Percentiles rank a stretch among this genome's conserved stretches.
These are phyloP conservation scores for Ramularia endophylla DNA, from an alignment of 2,329 filamentous ascomycete genomes.

Conservation along the genomic window DNA sequence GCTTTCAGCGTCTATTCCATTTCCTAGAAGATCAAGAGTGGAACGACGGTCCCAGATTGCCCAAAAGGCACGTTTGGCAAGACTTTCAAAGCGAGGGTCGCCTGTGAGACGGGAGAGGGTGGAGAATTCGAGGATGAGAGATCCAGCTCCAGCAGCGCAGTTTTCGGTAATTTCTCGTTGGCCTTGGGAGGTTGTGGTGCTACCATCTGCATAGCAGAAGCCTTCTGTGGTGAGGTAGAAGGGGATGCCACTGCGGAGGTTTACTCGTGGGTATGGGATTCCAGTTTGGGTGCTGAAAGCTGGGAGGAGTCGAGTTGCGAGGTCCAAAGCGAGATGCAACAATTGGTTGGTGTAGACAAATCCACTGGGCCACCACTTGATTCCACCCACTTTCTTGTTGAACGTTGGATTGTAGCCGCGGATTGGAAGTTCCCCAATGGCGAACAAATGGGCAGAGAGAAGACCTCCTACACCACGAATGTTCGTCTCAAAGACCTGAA, in stretches of 20 bases:
- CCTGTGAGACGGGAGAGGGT: slow-evolving; percentile 83
- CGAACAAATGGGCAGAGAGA: slow-evolving; percentile 89
- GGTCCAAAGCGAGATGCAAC: slow-evolving; percentile 78
- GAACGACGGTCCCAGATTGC: slow-evolving; percentile 89
- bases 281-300: slow-evolving; percentile 90
- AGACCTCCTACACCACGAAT: slow-evolving; percentile 89
- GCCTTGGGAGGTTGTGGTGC: slow-evolving; percentile 28
- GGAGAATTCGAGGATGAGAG: slow-evolving; percentile 87
- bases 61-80: slow-evolving; percentile 92
- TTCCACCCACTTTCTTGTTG: slow-evolving; percentile 38
- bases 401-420: slow-evolving; percentile 59
- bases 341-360: slow-evolving; percentile 86
- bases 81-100: slow-evolving; percentile 78
- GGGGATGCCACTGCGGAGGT: slow-evolving; percentile 81
- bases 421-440: slow-evolving; percentile 83
- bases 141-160: slow-evolving; percentile 94
- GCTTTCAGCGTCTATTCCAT: slow-evolving; percentile 85
- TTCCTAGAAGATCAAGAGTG: slow-evolving; percentile 78
- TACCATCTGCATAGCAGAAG: slow-evolving; percentile 40
- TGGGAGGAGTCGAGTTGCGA: slow-evolving; percentile 76
- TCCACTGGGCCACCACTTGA: slow-evolving; percentile 38
- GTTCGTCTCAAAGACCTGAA: slow-evolving; percentile 97
- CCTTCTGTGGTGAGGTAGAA: slow-evolving; percentile 63
- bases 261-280: slow-evolving; percentile 90
- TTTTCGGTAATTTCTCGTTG: slow-evolving; percentile 80